Percentiles rank a stretch among this genome's conserved stretches.
Conservation (phyloP, 2,329 filamentous ascomycete genomes). For the Ceratocystis harringtonii region DNA sequence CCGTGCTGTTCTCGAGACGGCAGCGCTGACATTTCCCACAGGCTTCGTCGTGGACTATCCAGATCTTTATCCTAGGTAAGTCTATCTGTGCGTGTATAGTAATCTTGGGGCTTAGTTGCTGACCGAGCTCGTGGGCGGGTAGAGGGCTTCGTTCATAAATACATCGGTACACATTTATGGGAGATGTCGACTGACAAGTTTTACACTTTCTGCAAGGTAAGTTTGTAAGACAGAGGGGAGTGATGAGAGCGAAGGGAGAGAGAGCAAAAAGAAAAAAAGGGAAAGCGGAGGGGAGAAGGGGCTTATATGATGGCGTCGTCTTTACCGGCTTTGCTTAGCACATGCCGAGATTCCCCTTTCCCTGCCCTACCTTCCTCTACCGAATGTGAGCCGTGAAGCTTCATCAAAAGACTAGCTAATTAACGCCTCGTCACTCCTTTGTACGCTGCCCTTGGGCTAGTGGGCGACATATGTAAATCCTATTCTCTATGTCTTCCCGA, state of each 20-base stretch:
- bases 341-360: not conserved
- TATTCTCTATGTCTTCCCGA: not conserved
- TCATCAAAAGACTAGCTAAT: not conserved
- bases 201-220: not conserved
- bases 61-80: not conserved
- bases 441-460: not conserved
- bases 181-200: not conserved
- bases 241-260: too few species aligned
- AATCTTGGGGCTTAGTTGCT: not conserved
- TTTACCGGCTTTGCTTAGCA: not conserved
- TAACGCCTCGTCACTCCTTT: not conserved
- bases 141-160: not conserved
- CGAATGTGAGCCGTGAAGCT: not conserved
- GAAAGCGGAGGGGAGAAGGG: not conserved
- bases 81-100: not conserved
- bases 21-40: not conserved
- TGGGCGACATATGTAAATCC: not conserved
- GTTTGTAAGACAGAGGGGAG: not conserved
- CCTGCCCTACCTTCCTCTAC: not conserved
- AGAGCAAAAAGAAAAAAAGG: too few species aligned
- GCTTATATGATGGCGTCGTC: too few species aligned
- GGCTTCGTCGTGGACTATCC: not conserved
- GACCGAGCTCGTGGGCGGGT: not conserved
- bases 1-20: not conserved
- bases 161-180: not conserved